Base-by-base conservation (phyloP, 352 stramenopile genomes). In the Pythium volutum region DNA sequence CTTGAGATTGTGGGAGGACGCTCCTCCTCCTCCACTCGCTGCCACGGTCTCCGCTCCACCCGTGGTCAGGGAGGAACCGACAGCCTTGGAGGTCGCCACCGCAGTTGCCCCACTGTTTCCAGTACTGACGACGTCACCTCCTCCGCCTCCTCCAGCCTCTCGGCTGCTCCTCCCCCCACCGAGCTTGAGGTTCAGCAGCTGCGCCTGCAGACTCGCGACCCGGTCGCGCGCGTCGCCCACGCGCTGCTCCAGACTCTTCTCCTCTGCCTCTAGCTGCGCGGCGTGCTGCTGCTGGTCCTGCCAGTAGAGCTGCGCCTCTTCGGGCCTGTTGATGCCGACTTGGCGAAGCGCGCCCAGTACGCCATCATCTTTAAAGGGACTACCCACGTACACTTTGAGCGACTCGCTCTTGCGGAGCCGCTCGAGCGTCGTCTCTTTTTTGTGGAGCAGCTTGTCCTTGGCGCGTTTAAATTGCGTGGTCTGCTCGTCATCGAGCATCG, bases 401-500 rank as follows among this genome's bases (percentile, higher is more conserved):
- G 62, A 81, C 42, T 87, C 76, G 15, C 67, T 60, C 45, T 91
- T 86, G 49, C 79, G 75, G 18, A 86, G 76, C 18, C 81, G 74
- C 27, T 74, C 74, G 16, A 76, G 36, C 22, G 74, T 77, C 15
- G 77, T 87, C 54, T 88, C 81, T 47, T 84, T 82, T 74, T 91
- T 91, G 55, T 89, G 81, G 46, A 89, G 74, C 46, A 90, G 55
- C 56, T 89, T 89, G 42, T 89, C 82, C 55, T 89, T 91, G 16
- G 80, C 72, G 38, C 73, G 81, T 7, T 70, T 62, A 25, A 91
- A 81, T 50, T 83, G 84, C 23, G 65, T 49, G 20, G 46, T 20
- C 23, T 51, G 45, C 34, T 63, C 55, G 41, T 87, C 80, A 33
- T 61, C 57, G 5, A 56, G 12, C 3, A 26, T 43, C 26, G 50